phyloP scores from a whole-genome alignment of 345 rosid genomes.

The Eucalyptus paniculata region DNA sequence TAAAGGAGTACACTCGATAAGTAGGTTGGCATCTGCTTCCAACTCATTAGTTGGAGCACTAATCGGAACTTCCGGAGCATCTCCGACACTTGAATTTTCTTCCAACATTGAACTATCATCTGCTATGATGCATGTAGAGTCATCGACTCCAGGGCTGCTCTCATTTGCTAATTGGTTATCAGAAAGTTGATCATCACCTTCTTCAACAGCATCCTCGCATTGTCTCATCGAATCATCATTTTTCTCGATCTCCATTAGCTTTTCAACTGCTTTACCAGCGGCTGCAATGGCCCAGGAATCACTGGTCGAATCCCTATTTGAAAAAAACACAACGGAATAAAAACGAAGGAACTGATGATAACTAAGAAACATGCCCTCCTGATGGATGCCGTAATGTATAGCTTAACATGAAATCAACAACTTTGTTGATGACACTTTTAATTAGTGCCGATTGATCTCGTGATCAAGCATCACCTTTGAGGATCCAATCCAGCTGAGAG shows the following conservation, averaged over 20 bases:
- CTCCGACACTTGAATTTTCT: not conserved
- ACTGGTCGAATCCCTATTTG: slow-evolving; percentile 6
- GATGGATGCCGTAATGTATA: not conserved
- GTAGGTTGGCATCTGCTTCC: not conserved
- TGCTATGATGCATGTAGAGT: not conserved
- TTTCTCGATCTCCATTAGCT: slow-evolving; percentile 13
- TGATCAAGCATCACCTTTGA: slow-evolving; percentile 18
- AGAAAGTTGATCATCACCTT: not conserved
- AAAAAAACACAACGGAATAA: not conserved
- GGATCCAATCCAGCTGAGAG: slow-evolving; percentile 33
- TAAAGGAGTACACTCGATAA: not conserved
- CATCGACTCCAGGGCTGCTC: not conserved
- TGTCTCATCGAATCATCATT: not conserved
- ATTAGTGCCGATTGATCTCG: not conserved
- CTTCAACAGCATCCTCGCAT: not conserved
- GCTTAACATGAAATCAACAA: not conserved
- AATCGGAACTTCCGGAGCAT: not conserved
- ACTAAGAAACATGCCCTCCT: not conserved
- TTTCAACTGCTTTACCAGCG: slow-evolving; percentile 22
- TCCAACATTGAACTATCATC: not conserved
- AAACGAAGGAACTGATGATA: not conserved
- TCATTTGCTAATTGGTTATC: not conserved
- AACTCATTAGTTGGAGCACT: not conserved
- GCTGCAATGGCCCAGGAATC: slow-evolving; percentile 21
- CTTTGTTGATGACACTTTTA: not conserved